Evolutionary conservation across 345 rosid genomes (phyloP).

Genomic region (Eucalyptus regnans): DNA sequence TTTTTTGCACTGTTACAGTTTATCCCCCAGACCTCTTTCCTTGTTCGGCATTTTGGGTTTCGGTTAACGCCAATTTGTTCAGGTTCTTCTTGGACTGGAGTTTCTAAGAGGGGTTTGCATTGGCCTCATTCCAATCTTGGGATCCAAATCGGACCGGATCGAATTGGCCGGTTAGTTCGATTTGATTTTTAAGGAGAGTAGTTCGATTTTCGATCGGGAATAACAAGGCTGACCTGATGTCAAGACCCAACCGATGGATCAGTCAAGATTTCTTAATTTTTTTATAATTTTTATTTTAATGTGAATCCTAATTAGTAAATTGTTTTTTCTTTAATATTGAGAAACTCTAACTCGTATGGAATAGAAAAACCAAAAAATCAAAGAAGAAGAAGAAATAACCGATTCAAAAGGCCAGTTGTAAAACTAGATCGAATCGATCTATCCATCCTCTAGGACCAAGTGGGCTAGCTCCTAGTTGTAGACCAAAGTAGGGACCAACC

Average conservation of each 20-base stretch:
- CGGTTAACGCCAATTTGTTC: background rate
- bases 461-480: too few relatives aligned
- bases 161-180: accelerated
- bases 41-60: background rate
- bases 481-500: too few relatives aligned
- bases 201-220: too few relatives aligned
- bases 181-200: accelerated
- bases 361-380: too few relatives aligned
- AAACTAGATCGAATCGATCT: accelerated
- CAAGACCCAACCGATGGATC: accelerated
- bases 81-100: background rate
- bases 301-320: too few relatives aligned
- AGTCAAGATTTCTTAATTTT: accelerated
- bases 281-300: too few relatives aligned
- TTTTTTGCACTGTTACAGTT: background rate
- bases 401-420: accelerated
- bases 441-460: too few relatives aligned
- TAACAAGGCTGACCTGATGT: accelerated
- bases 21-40: background rate
- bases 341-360: too few relatives aligned
- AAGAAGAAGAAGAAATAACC: too few relatives aligned
- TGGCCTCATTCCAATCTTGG: accelerated
- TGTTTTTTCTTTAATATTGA: too few relatives aligned
- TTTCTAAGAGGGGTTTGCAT: accelerated
- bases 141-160: too few relatives aligned